Evolutionary conservation across 2,329 filamentous ascomycete species (phyloP).

Genomic region (Colletotrichum salicis): DNA sequence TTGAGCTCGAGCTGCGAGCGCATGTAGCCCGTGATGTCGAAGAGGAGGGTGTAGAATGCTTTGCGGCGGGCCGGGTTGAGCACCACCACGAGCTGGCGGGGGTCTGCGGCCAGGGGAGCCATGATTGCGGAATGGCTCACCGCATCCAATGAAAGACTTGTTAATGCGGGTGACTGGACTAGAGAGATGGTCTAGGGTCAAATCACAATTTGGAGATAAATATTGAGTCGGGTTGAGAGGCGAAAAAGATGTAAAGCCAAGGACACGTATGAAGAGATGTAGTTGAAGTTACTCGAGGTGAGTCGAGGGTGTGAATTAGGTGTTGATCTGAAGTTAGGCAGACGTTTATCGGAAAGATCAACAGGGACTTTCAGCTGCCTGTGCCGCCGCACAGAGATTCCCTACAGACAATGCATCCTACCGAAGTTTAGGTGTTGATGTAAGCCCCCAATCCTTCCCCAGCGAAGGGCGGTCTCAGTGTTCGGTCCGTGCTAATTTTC

Average conservation of each 20-base stretch:
- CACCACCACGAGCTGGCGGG: conserved; percentile 65
- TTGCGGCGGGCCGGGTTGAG: conserved; percentile 63
- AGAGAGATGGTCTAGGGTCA: neutral
- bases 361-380: neutral
- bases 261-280: neutral
- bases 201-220: neutral
- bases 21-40: conserved; percentile 66
- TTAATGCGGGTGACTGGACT: too few species aligned
- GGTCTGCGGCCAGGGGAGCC: conserved; percentile 65
- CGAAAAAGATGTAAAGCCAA: neutral
- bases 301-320: neutral
- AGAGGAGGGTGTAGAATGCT: conserved; percentile 61
- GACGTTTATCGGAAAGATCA: conserved; percentile 14
- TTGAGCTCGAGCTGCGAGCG: conserved; percentile 59
- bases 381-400: neutral
- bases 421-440: neutral
- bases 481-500: conserved; percentile 7
- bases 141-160: conserved; percentile 4
- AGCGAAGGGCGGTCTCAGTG: neutral
- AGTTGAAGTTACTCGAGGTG: neutral
- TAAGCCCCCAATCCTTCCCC: neutral
- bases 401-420: neutral
- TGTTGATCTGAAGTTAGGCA: conserved; percentile 21
- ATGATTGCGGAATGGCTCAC: conserved; percentile 46
- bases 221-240: neutral